Percentiles rank a stretch among this genome's conserved stretches.
Evolutionary conservation across 75 land plant species (phyloP).

Genomic region (Cryptomeria japonica): DNA sequence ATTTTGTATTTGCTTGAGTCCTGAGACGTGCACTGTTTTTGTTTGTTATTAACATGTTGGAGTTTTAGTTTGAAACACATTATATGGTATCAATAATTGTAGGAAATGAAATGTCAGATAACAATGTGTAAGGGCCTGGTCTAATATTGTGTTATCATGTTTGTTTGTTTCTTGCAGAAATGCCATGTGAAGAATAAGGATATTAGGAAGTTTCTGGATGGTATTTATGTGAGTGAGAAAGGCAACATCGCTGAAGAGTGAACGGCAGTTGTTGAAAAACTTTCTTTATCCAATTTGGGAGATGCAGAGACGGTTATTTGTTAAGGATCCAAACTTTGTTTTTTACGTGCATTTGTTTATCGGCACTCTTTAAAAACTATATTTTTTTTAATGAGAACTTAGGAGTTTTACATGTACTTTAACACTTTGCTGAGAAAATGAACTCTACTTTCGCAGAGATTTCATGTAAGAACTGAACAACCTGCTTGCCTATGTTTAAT

Average conservation of each 20-base stretch:
- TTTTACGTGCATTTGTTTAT: background rate
- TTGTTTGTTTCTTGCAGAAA: conserved; percentile 49
- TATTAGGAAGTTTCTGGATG: conserved; percentile 84
- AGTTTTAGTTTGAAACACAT: background rate
- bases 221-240: conserved; percentile 89
- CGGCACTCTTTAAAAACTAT: too few species aligned
- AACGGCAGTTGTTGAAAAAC: background rate
- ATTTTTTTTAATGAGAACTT: too few species aligned
- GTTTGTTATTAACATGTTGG: background rate
- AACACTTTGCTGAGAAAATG: too few species aligned
- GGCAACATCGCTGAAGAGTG: conserved; percentile 41
- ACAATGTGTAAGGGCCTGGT: background rate
- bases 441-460: too few species aligned
- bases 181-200: conserved; percentile 93
- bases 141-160: conserved; percentile 1
- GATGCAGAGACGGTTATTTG: background rate
- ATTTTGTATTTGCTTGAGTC: background rate
- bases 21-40: background rate
- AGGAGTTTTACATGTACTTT: background rate
- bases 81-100: background rate
- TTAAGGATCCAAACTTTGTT: background rate
- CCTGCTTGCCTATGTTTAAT: too few species aligned
- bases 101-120: background rate
- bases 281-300: background rate
- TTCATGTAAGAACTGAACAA: too few species aligned